Base-by-base conservation (phyloP, 768 basidiomycete species). In the Phaeolepiota aurea region DNA sequence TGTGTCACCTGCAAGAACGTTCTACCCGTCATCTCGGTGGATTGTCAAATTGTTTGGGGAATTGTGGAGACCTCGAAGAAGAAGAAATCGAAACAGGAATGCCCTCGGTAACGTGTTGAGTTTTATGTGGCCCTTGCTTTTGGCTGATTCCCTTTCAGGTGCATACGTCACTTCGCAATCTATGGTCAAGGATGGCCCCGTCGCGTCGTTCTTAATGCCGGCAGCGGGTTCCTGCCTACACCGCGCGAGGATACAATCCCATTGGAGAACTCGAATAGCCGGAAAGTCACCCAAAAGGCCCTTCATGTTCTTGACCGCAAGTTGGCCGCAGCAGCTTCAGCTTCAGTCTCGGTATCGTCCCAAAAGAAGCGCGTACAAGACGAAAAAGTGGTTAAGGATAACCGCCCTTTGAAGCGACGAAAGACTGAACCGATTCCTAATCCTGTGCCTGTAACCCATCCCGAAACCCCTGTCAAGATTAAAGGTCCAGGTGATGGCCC, bases 161-260 rank as follows among this genome's bases (percentile, higher is more conserved):
- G 87, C 55, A 69, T 88, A 59, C 81, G 87, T 14, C 87, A 89
- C 57, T 74, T 68, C 50, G 85, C 82, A 9, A 89, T 89, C 43
- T 89, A 88, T 58, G 71, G 69, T 1, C 66, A 71, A 40, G 58
- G 72, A 2, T 89, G 87, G 87, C 87, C 87, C 15, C 64, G 68
- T 37, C 81, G 87, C 40, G 52, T 76, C 12, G 63, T 73, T 28
- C 61, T 68, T 23, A 71, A 72, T 36, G n/a, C n/a, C n/a, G 73
- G 76, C 12, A 53, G 61, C 3, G 50, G 64, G 25, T 66, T 67
- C 46, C 55, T 63, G 2, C 58, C 64, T n/a, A 72, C 71, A 13
- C 72, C 76, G 36, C 67, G 72, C 14, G 76, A 77, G 49, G 69
- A 75, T 25, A 59, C 65, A 11, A 66, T 69, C 12, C 74, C 74